A percentile compares a stretch with the other conserved stretches of the same genome.
Evolutionary conservation across 1,284 basidiomycete genomes (phyloP).

Genomic region (Ganoderma boninense): DNA sequence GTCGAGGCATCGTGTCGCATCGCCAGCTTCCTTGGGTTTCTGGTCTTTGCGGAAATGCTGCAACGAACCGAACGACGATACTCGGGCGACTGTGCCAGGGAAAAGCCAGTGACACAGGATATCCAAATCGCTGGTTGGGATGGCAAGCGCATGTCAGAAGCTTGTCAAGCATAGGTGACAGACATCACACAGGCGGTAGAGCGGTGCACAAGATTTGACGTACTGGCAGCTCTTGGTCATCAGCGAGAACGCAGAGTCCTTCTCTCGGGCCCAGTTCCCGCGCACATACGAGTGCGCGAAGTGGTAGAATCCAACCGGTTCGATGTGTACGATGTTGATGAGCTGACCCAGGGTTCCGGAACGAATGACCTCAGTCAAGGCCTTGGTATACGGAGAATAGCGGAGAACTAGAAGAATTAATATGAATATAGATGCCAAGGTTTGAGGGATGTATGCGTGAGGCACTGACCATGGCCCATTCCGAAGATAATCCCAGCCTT

Average conservation of each 20-base stretch:
- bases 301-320: constrained; percentile 83
- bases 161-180: not conserved
- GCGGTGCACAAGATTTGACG: constrained; percentile 28
- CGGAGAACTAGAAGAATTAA: constrained; percentile 67
- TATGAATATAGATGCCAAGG: not conserved
- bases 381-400: constrained; percentile 84
- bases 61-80: constrained; percentile 87
- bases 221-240: constrained; percentile 93
- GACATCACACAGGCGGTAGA: not conserved
- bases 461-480: constrained; percentile 76
- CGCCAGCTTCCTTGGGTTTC: constrained; percentile 75
- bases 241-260: constrained; percentile 77
- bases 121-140: constrained; percentile 75
- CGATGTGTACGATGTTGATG: constrained; percentile 81
- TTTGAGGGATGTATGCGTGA: constrained; percentile 7
- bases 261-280: constrained; percentile 81
- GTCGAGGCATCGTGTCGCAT: constrained; percentile 74
- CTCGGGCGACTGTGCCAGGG: constrained; percentile 66
- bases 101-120: constrained; percentile 81
- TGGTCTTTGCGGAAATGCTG: constrained; percentile 78
- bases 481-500: constrained; percentile 80
- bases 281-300: constrained; percentile 89
- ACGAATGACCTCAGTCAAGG: constrained; percentile 73
- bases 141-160: not conserved
- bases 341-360: constrained; percentile 79